These are phyloP conservation scores for Paramyrothecium sp. DNA, from an alignment of 2,329 filamentous ascomycete genomes.

Conservation along the genomic window DNA sequence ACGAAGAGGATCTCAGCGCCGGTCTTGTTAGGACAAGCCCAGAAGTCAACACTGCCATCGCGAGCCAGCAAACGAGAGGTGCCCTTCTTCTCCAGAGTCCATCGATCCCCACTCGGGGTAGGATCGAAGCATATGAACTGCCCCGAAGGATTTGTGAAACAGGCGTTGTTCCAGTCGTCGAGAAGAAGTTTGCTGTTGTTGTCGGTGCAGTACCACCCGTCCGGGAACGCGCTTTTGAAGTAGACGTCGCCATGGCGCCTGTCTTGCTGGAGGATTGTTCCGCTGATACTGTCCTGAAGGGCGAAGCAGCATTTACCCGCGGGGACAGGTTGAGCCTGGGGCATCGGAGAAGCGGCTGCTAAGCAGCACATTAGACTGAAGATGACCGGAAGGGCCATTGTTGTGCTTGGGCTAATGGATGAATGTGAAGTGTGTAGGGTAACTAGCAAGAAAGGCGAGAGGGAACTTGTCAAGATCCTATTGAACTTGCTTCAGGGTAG, in stretches of 20 bases:
- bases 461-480: too few species aligned
- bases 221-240: constrained; percentile 17
- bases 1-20: constrained; percentile 21
- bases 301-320: constrained; percentile 28
- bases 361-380: constrained; percentile 16
- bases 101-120: constrained; percentile 24
- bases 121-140: constrained; percentile 29
- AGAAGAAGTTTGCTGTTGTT: constrained; percentile 20
- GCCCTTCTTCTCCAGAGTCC: constrained; percentile 19
- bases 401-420: neutral
- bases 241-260: constrained; percentile 21
- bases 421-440: too few species aligned
- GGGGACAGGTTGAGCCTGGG: constrained; percentile 15
- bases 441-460: too few species aligned
- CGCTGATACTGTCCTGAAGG: constrained; percentile 20
- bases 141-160: constrained; percentile 23
- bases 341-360: constrained; percentile 17
- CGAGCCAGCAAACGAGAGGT: constrained; percentile 18
- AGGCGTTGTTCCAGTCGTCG: constrained; percentile 28
- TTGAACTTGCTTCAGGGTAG: too few species aligned
- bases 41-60: constrained; percentile 19
- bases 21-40: constrained; percentile 19
- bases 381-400: constrained; percentile 16
- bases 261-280: constrained; percentile 23
- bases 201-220: constrained; percentile 30